Evolutionary conservation across 495 filamentous ascomycete genomes (phyloP).

Genomic region (Parachaetomium inaequale): DNA sequence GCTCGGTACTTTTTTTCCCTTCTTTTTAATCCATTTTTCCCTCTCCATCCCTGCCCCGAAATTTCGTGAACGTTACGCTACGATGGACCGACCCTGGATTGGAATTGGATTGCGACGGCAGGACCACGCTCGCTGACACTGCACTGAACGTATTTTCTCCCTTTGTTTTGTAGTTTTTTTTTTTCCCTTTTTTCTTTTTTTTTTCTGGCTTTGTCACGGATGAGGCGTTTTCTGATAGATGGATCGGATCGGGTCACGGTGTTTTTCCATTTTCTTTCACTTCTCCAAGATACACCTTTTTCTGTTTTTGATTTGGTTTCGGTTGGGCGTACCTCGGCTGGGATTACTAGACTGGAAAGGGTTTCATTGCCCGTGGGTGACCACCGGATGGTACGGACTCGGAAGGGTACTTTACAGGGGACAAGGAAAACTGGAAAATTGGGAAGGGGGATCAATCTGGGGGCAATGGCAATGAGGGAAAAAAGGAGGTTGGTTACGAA

Average conservation of each 20-base stretch:
- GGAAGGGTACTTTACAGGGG: not conserved
- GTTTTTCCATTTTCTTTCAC: not conserved
- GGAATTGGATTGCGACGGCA: not conserved
- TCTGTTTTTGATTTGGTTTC: slow-evolving; percentile 9
- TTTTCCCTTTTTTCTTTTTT: not conserved
- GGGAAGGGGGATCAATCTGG: too few species aligned
- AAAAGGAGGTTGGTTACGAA: slow-evolving; percentile 7
- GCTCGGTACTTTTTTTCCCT: slow-evolving; percentile 16
- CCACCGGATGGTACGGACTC: not conserved
- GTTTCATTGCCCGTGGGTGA: not conserved
- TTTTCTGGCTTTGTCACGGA: not conserved
- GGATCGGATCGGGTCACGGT: not conserved
- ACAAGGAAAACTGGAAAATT: slow-evolving; percentile 1
- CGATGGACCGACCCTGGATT: too few species aligned
- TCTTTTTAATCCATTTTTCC: too few species aligned
- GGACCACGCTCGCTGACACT: slow-evolving; percentile 10
- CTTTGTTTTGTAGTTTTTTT: not conserved
- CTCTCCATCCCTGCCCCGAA: not conserved
- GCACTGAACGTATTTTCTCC: not conserved
- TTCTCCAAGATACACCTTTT: too few species aligned
- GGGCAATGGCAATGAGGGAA: not conserved
- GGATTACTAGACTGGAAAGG: slow-evolving; percentile 9
- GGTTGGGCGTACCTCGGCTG: not conserved
- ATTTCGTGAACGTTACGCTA: slow-evolving; percentile 5
- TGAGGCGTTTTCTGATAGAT: slow-evolving; percentile 11